Percentiles rank a stretch among this genome's conserved stretches.
phyloP scores from a whole-genome alignment of 2,329 filamentous ascomycete species.

The Rhytidhysteron rufulum region DNA sequence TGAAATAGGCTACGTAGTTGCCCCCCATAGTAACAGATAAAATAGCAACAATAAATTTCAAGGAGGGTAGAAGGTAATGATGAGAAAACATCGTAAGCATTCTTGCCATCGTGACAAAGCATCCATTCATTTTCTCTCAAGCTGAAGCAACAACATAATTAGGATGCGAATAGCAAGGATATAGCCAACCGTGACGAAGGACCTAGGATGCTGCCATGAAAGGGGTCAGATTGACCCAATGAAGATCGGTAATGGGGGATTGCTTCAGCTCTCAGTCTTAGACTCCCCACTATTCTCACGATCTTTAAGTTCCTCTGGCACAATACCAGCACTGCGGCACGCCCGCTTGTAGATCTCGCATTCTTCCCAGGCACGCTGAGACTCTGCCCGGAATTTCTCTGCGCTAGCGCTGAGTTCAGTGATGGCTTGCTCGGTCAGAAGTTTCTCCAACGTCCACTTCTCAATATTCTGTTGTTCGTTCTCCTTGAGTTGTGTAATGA shows the following conservation, averaged over 20 bases:
- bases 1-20: slow-evolving; percentile 3
- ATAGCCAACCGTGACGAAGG: slow-evolving; percentile 3
- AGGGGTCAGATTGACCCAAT: background rate
- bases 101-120: slow-evolving; percentile 7
- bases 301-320: slow-evolving; percentile 38
- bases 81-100: slow-evolving; percentile 2
- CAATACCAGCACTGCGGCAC: slow-evolving; percentile 37
- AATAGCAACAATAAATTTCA: background rate
- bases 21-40: background rate
- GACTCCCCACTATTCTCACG: slow-evolving; percentile 35
- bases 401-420: slow-evolving; percentile 82
- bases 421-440: slow-evolving; percentile 84
- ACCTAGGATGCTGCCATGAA: background rate
- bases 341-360: slow-evolving; percentile 70
- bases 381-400: slow-evolving; percentile 79
- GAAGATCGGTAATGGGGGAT: background rate
- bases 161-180: slow-evolving; percentile 5
- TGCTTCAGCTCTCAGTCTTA: slow-evolving; percentile 26
- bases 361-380: slow-evolving; percentile 72
- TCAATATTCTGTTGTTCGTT: slow-evolving; percentile 93
- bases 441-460: slow-evolving; percentile 88
- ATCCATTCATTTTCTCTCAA: slow-evolving; percentile 4
- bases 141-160: slow-evolving; percentile 3
- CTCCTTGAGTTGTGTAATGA: slow-evolving; percentile 91
- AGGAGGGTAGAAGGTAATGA: background rate